Evolutionary conservation across 352 stramenopile genomes (phyloP), one percentile per base, ranked within the genome.

Genomic region (Phytopythium chamaehyphon): DNA sequence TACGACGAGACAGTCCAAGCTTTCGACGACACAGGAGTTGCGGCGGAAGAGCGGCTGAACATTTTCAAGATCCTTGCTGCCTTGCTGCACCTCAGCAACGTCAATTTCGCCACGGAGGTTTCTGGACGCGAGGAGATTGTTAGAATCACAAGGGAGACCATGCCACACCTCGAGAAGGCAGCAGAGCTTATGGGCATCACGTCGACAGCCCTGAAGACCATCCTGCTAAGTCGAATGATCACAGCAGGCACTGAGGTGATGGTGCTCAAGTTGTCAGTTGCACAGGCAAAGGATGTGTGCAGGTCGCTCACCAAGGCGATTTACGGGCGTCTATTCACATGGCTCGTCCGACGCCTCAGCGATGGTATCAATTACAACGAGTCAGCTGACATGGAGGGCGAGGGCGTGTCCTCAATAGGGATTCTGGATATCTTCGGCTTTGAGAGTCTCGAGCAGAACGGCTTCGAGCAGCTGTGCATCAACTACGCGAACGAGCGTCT

Each of bases 301-400:
- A 86, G 97, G 53, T 97, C 96, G 0, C 73, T 99, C 1, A 92
- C 95, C 12, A 99, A 99, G 62, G 86, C 94, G 11, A 93, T 98
- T 10, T 99, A 99, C 60, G 90, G 87, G 7, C 83, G 88, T 2
- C 70, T 99, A 1, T 99, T 99, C 69, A 84, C 89, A 26, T 98
- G 90, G 75, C 86, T 99, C 40, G 96, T 99, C 5, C 64, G 71
- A 8, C 78, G 84, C 23, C 56, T 95, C 22, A 92, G 78, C 50
- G 80, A 90, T 39, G 75, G 78, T n/a, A 93, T 90, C 46, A 90
- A 91, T 47, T 88, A 79, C 47, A 72, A 60, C 26, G 69, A 88
- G 19, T 73, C 59, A n/a, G 47, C 52, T 21, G 53, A 68, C 23
- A 65, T 76, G 23, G 59, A 71, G 23, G 65, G 79, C 36, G 69